phyloP scores from a whole-genome alignment of 768 basidiomycete species.

The Roridomyces roridus region DNA sequence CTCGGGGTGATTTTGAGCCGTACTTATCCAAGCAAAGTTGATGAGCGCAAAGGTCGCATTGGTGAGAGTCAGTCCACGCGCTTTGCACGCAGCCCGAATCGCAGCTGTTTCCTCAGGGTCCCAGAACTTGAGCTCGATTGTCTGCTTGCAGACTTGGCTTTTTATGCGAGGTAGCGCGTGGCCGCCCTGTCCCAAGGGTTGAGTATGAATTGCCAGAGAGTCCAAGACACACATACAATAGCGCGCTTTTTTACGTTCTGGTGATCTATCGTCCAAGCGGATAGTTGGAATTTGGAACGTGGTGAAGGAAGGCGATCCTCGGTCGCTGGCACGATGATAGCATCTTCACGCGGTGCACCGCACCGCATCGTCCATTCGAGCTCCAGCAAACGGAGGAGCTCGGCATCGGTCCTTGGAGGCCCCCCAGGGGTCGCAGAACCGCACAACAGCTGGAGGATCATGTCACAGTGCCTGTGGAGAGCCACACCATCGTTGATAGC shows the following conservation, averaged over 20 bases:
- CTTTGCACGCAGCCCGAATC: constrained; percentile 58
- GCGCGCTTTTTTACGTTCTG: background rate
- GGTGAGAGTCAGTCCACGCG: constrained; percentile 55
- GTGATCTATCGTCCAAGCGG: constrained; percentile 1
- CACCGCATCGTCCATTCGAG: constrained; percentile 11
- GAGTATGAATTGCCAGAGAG: constrained; percentile 27
- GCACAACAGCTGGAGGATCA: constrained; percentile 5
- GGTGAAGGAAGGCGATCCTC: constrained; percentile 1
- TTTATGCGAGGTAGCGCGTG: no score
- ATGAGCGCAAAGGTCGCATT: constrained; percentile 58
- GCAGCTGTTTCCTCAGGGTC: constrained; percentile 43
- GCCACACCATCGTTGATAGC: constrained; percentile 1
- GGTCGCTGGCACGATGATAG: background rate
- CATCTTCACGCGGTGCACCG: background rate
- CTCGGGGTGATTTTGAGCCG: constrained; percentile 34
- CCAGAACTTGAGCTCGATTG: no score
- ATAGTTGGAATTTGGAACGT: background rate
- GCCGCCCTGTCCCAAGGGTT: no score
- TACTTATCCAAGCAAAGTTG: constrained; percentile 56
- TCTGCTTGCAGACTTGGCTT: no score
- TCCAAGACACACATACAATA: background rate
- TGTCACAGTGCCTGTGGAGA: background rate
- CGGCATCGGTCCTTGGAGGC: background rate
- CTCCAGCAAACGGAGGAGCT: background rate
- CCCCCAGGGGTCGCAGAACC: background rate